Evolutionary conservation across 768 basidiomycete species (phyloP).

Genomic region (Russula compacta): DNA sequence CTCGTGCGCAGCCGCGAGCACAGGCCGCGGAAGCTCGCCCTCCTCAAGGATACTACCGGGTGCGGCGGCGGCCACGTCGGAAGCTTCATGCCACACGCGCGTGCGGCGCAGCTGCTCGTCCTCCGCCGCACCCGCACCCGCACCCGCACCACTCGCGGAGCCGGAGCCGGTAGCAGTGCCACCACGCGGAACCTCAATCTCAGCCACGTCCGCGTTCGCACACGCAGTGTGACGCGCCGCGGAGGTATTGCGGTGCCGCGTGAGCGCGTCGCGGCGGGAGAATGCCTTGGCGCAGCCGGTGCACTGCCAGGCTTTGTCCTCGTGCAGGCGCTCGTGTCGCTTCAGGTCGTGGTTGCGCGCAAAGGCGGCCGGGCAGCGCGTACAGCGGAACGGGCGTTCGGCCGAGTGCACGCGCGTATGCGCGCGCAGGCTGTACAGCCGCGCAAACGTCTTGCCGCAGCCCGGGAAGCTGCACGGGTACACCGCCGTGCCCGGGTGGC

Average conservation of each 20-base stretch:
- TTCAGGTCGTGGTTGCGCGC: constrained; percentile 73
- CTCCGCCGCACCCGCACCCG: constrained; percentile 27
- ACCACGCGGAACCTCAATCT: constrained; percentile 38
- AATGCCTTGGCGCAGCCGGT: constrained; percentile 66
- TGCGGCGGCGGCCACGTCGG: constrained; percentile 22
- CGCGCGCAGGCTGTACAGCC: constrained; percentile 57
- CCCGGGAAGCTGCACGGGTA: constrained; percentile 62
- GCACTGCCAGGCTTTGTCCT: constrained; percentile 66
- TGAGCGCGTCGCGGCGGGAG: constrained; percentile 70
- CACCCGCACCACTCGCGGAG: constrained; percentile 33
- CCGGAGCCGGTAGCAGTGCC: too few relatives aligned
- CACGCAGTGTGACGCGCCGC: constrained; percentile 43
- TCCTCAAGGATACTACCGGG: constrained; percentile 12
- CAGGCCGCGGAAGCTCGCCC: constrained; percentile 17
- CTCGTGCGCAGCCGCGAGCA: constrained; percentile 16
- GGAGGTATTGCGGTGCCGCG: constrained; percentile 61
- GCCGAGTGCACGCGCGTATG: constrained; percentile 61
- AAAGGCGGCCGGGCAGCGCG: constrained; percentile 62
- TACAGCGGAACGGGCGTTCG: constrained; percentile 59
- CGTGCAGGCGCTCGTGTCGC: constrained; percentile 66
- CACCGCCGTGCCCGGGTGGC: constrained; percentile 55
- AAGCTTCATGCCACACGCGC: constrained; percentile 58
- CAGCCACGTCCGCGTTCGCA: constrained; percentile 42
- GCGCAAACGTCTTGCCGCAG: constrained; percentile 62
- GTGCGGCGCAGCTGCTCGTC: constrained; percentile 44